Evolutionary conservation across 2,329 filamentous ascomycete genomes (phyloP), one percentile per base, ranked within the genome.

Genomic region (Fusarium armeniacum): DNA sequence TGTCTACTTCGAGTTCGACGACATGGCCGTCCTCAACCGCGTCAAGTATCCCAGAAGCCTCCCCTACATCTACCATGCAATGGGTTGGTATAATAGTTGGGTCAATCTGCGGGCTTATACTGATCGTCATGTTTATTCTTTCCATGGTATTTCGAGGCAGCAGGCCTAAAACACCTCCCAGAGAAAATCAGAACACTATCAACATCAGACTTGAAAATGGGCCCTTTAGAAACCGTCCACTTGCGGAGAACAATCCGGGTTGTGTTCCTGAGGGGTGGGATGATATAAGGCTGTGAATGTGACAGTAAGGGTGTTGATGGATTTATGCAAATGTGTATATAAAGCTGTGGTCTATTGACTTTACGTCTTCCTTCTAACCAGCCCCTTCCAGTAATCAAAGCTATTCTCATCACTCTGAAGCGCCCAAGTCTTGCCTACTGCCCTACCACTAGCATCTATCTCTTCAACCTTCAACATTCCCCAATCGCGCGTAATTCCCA

Each of bases 341-440:
- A 10, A 11, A 35, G 20, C 15, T 47, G 7, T 24, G 18, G 16
- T 35, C 20, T n/a, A 24, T 49, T 24, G 16, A 24, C 53, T 5
- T 57, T 32, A 94, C 3, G 90, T 79, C 84, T 97, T 98, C 75
- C 91, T 87, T 83, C 89, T 93, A 22, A 99, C 83, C 74, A 99
- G 77, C 0, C 96, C 96, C 76, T 88, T 93, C 82, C 97, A 97
- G 79, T 97, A 99, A 81, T 99, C 96, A 83, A 99, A 99, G 79
- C 94, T 98, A 76, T 99, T 99, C 78, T 94, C 93, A 79, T 99
- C 96, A 78, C 94, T 98, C 83, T 98, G 94, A 80, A 99, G 81
- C 73, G 91, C 89, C 87, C 92, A 95, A 51, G 91, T 83, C 80
- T 87, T 92, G 0, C 95, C 94, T 1, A 93, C 97, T 3, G 85